Percentiles rank a stretch among this genome's conserved stretches.
Evolutionary conservation across 352 stramenopile species (phyloP).

Genomic region (Phytophthora multivora): DNA sequence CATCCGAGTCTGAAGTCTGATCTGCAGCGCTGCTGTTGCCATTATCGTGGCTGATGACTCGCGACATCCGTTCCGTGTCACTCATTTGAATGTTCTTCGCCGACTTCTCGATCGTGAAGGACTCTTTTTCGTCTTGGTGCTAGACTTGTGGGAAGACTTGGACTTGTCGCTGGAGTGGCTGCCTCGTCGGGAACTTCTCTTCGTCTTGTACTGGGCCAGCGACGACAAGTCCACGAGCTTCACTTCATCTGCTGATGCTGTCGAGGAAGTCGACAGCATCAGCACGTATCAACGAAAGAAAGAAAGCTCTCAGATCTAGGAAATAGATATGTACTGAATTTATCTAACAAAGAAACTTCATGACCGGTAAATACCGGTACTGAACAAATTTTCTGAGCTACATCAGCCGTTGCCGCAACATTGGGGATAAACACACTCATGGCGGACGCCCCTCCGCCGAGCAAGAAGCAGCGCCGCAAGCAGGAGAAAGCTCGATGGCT

Average conservation of each 20-base stretch:
- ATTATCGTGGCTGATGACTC: slow-evolving; percentile 33
- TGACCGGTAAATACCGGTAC: no score
- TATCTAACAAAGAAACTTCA: no score
- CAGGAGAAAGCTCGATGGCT: slow-evolving; percentile 46
- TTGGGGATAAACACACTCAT: background rate
- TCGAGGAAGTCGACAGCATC: slow-evolving; percentile 22
- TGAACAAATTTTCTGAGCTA: no score
- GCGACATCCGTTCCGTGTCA: slow-evolving; percentile 59
- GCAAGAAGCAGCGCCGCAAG: slow-evolving; percentile 61
- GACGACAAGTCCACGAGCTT: slow-evolving; percentile 36
- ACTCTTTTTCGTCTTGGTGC: slow-evolving; percentile 21
- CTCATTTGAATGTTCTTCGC: slow-evolving; percentile 47
- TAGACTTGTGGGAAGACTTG: slow-evolving; percentile 29
- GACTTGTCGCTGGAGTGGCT: slow-evolving; percentile 29
- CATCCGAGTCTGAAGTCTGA: slow-evolving; percentile 51
- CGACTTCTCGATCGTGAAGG: slow-evolving; percentile 34
- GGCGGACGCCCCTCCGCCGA: slow-evolving; percentile 22
- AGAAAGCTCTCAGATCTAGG: no score
- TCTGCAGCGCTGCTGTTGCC: slow-evolving; percentile 19
- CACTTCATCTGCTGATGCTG: slow-evolving; percentile 22
- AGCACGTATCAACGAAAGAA: no score
- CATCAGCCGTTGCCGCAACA: no score
- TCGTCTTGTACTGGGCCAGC: slow-evolving; percentile 27
- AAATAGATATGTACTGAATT: no score
- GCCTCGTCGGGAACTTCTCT: slow-evolving; percentile 18